Percentiles rank a stretch among this genome's conserved stretches.
These are phyloP conservation scores for Botryotinia calthae DNA, from an alignment of 2,329 filamentous ascomycete species.

Conservation along the genomic window DNA sequence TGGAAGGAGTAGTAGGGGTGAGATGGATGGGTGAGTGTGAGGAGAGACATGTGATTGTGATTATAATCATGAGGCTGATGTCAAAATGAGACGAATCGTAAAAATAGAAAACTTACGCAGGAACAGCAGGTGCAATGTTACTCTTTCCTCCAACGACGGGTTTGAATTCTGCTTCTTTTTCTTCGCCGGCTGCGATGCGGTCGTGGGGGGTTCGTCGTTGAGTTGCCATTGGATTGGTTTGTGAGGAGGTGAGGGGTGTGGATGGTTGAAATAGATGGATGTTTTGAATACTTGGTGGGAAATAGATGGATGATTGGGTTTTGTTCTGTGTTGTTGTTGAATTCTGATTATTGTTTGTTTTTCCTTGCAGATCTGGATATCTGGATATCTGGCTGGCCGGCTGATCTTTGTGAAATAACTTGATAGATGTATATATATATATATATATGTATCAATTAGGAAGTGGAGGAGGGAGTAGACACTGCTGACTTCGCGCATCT, in stretches of 20 bases:
- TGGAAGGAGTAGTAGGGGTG: too few relatives aligned
- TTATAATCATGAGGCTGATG: neutral
- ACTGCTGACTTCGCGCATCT: conserved; percentile 22
- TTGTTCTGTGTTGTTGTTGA: neutral
- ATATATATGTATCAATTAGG: neutral
- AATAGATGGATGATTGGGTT: neutral
- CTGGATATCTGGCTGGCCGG: neutral
- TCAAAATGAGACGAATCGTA: neutral
- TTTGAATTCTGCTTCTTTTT: conserved; percentile 52
- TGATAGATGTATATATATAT: neutral
- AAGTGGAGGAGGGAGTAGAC: neutral
- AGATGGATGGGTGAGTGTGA: neutral
- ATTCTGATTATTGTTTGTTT: neutral
- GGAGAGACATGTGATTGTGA: neutral
- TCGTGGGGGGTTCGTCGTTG: conserved; percentile 57
- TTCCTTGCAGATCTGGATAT: neutral
- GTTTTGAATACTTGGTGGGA: neutral
- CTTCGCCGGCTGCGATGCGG: conserved; percentile 46
- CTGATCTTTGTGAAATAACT: neutral
- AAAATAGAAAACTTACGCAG: conserved; percentile 52
- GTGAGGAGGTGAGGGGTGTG: neutral
- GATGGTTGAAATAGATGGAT: neutral
- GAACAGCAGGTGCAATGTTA: conserved; percentile 78
- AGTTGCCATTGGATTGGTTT: conserved; percentile 59
- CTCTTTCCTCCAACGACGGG: conserved; percentile 55